Evolutionary conservation across 306 rosid species (phyloP), one percentile per base, ranked within the genome.

Genomic region (Dryas drummondii): DNA sequence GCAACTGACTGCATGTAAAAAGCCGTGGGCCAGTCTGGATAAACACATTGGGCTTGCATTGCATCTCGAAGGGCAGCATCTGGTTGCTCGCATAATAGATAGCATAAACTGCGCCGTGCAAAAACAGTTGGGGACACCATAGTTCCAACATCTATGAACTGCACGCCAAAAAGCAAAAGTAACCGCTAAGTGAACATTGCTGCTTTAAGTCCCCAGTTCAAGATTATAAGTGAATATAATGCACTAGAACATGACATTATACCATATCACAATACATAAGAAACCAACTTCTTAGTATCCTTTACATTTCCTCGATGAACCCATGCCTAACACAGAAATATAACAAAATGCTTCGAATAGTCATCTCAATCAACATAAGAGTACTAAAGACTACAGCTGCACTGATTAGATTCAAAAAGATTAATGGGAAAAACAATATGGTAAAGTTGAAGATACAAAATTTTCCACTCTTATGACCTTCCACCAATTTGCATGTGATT

Each of bases 1-100:
- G 99, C 99, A 63, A 94, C 98, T 0, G 99, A 94, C 75, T 94
- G 99, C 97, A 94, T 87, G 91, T 92, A 94, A 85, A 94, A 94
- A 48, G 99, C 93, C 0, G 98, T 92, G 2, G 97, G 91, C 99
- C 99, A 94, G 68, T 94, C 99, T 22, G 99, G 98, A 81, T 82
- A 86, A 47, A 92, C 93, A 3, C 91, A 88, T 72, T 94, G 98
- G 40, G 98, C 97, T 82, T 94, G 98, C 98, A 94, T 94, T 57
- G 96, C 98, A 85, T 94, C 98, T 76, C 98, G 85, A 45, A 94
- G 97, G 0, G 98, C 98, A 6, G 97, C 88, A 74, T 94, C 97
- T 4, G 98, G 89, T 73, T 92, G 97, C 80, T 94, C 98, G 8
- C 91, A 82, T 72, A 94, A 81, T 85, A 94, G 87, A 84, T 90